Base-by-base conservation (phyloP, 2,329 filamentous ascomycete genomes). In the Penicillium sp. region DNA sequence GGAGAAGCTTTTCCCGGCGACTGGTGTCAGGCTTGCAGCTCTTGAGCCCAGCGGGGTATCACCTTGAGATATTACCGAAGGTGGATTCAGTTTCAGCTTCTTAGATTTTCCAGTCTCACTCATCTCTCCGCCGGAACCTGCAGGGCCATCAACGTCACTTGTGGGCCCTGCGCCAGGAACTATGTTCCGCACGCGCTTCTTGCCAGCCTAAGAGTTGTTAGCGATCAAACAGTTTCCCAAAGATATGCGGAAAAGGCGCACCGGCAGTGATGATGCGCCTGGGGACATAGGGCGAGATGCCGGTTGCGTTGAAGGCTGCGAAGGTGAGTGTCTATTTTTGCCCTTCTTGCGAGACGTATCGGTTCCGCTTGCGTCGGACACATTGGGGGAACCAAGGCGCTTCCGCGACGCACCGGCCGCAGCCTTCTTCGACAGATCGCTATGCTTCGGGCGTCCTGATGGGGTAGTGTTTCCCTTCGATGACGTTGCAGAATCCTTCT, bases 311-410 rank as follows among this genome's bases (percentile, higher is more conserved):
- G 70, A 66, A 23, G 70, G 62, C 52, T 76, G 75, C n/a, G 72
- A 66, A 5, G 70, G 61, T 11, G 67, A 66, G 64, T 87, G 85
- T 74, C 90, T 90, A 80, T 90, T 91, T 73, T 90, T 87, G 74
- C 85, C 86, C 81, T 91, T 92, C 79, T 95, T 93, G 67, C 90
- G 90, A 26, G 89, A 87, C 0, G 91, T 94, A 75, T 98, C 94
- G 69, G 93, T 96, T 57, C 92, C 94, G 74, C 92, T 96, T 9
- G 92, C 92, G 74, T 98, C 94, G 2, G 93, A 97, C 35, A 91
- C 84, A 66, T 93, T 90, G 3, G 93, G 92, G 17, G 93, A 97
- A 19, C 93, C 92, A 35, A 91, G 86, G 31, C 94, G 89, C 80
- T 97, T 97, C 56, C 94, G 85, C 35, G 83, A 84, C 71, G 87